Conservation (phyloP, 345 rosid species). For the Murraya paniculata region DNA sequence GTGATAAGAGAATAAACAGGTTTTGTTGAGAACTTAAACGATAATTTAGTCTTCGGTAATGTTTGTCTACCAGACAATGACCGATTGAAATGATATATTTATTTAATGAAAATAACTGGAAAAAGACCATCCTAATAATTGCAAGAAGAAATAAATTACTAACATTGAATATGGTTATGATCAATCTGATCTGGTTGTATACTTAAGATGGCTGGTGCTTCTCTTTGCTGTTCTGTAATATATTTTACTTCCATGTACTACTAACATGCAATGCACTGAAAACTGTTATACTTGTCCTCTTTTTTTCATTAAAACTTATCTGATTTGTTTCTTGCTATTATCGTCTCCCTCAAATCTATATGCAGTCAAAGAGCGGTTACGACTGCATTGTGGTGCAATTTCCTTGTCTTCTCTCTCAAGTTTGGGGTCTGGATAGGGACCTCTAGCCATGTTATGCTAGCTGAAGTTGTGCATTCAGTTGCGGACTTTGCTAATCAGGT, state of each 20-base stretch:
- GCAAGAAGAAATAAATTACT: not conserved
- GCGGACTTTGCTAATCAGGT: conserved; percentile 99
- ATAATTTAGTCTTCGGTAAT: not conserved
- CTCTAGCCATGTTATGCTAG: conserved; percentile 96
- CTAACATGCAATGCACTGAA: not conserved
- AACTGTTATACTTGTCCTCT: not conserved
- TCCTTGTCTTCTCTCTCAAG: conserved; percentile 93
- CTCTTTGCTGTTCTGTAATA: not conserved
- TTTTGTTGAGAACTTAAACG: not conserved
- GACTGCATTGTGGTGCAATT: conserved; percentile 95
- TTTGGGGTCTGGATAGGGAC: conserved; percentile 88
- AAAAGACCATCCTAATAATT: not conserved
- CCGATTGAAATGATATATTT: not conserved
- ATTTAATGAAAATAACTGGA: not conserved
- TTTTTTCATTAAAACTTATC: not conserved
- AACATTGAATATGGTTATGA: not conserved
- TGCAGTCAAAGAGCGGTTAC: conserved; percentile 95
- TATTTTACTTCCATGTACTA: not conserved
- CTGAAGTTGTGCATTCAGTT: conserved; percentile 90
- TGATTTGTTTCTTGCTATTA: not conserved
- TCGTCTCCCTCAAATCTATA: conserved; percentile 15
- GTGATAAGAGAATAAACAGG: not conserved
- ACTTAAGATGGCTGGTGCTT: not conserved
- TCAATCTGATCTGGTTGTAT: not conserved
- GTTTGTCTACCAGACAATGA: not conserved